Evolutionary conservation across 2,329 filamentous ascomycete genomes (phyloP).

Genomic region (Sporothrix sp.): DNA sequence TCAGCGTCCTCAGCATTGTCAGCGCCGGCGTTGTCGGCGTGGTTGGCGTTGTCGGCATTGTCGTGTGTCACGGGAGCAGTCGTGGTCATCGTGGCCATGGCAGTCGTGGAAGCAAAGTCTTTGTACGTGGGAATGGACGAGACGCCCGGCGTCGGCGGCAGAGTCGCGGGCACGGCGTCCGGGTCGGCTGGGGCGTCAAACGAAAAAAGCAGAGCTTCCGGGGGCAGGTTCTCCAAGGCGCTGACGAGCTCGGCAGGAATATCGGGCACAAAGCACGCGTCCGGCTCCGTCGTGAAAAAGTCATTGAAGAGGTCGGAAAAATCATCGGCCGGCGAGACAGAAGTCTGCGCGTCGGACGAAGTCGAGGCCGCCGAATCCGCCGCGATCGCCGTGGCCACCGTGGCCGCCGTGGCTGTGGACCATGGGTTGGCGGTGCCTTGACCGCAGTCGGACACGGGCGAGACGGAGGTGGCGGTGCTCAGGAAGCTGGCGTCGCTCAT

Average conservation of each 20-base stretch:
- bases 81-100: too few relatives aligned
- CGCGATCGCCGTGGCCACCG: too few relatives aligned
- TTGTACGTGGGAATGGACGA: not conserved
- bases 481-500: conserved; percentile 21
- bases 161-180: not conserved
- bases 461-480: conserved; percentile 29
- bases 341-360: conserved; percentile 31
- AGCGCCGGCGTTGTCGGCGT: too few relatives aligned
- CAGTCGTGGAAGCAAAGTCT: not conserved
- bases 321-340: conserved; percentile 35
- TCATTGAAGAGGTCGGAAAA: conserved; percentile 23
- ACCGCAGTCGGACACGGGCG: conserved; percentile 38
- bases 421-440: conserved; percentile 29
- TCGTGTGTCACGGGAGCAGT: too few relatives aligned
- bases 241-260: not conserved
- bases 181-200: conserved; percentile 20
- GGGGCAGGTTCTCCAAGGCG: conserved; percentile 18
- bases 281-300: conserved; percentile 13
- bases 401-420: conserved; percentile 24
- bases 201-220: conserved; percentile 30
- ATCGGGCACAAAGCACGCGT: not conserved
- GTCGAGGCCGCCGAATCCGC: too few relatives aligned
- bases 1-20: not conserved
- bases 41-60: too few relatives aligned
- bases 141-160: not conserved